phyloP scores from a whole-genome alignment of 495 filamentous ascomycete species.

The Penicillium robsamsonii region DNA sequence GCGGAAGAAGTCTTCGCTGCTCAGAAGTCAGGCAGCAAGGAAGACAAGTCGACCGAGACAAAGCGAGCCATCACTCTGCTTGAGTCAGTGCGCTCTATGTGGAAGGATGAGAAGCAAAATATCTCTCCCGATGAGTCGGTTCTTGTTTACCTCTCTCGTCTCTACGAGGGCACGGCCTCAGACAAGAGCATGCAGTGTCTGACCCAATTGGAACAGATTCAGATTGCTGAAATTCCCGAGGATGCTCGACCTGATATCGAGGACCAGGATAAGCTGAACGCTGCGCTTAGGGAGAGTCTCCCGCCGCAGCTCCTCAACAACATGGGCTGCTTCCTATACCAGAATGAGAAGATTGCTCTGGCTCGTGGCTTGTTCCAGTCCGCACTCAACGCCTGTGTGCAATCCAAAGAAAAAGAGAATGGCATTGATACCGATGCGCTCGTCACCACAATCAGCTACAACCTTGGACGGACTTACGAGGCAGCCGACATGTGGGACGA shows the following conservation, averaged over 20 bases:
- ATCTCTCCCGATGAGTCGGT: slow-evolving; percentile 77
- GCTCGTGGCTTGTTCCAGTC: slow-evolving; percentile 88
- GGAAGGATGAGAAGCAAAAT: slow-evolving; percentile 88
- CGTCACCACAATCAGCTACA: slow-evolving; percentile 91
- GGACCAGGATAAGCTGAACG: slow-evolving; percentile 56
- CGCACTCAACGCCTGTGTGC: slow-evolving; percentile 80
- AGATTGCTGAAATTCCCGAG: slow-evolving; percentile 68
- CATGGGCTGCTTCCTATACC: slow-evolving; percentile 91
- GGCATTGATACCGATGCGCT: slow-evolving; percentile 82
- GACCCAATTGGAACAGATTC: slow-evolving; percentile 82
- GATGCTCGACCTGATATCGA: slow-evolving; percentile 67
- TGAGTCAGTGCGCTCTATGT: slow-evolving; percentile 79
- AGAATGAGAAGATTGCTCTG: slow-evolving; percentile 72
- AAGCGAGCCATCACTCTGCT: slow-evolving; percentile 81
- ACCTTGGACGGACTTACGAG: slow-evolving; percentile 95
- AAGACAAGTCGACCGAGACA: slow-evolving; percentile 78
- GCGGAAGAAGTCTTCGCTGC: slow-evolving; percentile 90
- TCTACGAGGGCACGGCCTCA: slow-evolving; percentile 81
- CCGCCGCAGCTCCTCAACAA: slow-evolving; percentile 94
- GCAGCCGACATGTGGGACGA: slow-evolving; percentile 75
- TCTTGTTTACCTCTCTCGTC: slow-evolving; percentile 84
- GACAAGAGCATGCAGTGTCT: slow-evolving; percentile 91
- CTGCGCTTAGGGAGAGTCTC: slow-evolving; percentile 65
- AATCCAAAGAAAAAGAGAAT: slow-evolving; percentile 57
- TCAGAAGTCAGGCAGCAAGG: slow-evolving; percentile 68